Conservation (phyloP, 2,329 filamentous ascomycete species). For the Teratosphaeriaceae sp. region DNA sequence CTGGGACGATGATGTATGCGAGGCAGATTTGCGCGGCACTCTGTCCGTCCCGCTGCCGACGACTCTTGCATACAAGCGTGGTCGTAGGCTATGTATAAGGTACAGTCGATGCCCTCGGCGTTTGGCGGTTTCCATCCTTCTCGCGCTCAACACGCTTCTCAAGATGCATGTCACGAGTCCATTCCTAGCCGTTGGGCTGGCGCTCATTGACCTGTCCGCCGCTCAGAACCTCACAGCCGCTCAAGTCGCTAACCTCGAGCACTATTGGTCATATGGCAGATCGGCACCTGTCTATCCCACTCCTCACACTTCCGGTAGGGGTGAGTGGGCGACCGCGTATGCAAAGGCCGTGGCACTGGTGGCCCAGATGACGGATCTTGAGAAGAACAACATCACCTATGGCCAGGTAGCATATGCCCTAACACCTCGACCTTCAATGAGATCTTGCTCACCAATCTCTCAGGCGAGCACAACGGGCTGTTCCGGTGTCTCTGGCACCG, state of each 20-base stretch:
- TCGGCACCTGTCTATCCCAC: slow-evolving; percentile 24
- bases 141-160: too few species aligned
- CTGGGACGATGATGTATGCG: too few species aligned
- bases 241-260: slow-evolving; percentile 16
- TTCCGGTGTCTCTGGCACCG: slow-evolving; percentile 3
- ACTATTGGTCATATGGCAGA: slow-evolving; percentile 24
- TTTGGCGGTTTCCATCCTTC: too few species aligned
- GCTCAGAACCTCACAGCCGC: neutral
- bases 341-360: slow-evolving; percentile 26
- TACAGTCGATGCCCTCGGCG: too few species aligned
- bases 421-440: neutral
- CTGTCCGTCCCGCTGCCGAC: too few species aligned
- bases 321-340: slow-evolving; percentile 25
- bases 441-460: slow-evolving; percentile 32
- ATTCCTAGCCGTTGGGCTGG: neutral
- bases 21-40: too few species aligned
- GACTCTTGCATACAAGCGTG: too few species aligned
- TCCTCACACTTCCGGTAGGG: slow-evolving; percentile 16
- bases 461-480: neutral
- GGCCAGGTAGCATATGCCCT: slow-evolving; percentile 7
- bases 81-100: too few species aligned
- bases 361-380: slow-evolving; percentile 25
- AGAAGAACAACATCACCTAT: slow-evolving; percentile 35
- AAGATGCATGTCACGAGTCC: neutral
- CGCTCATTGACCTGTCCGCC: neutral